Conservation (phyloP, 1,284 basidiomycete genomes). For the Neolentinus lepideus region DNA sequence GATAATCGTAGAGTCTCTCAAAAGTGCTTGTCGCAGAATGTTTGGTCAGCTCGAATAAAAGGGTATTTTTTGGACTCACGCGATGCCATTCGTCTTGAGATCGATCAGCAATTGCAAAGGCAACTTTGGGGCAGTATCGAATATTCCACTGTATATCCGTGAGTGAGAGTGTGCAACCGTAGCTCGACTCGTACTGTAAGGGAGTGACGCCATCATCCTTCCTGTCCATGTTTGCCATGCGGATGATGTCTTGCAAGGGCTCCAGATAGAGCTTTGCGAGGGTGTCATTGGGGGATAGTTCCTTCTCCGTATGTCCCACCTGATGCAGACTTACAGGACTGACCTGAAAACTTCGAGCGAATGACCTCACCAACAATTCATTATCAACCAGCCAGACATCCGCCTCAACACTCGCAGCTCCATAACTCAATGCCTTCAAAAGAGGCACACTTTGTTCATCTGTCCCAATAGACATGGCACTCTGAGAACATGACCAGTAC, state of each 20-base stretch:
- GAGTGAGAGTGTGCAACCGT: constrained; percentile 1
- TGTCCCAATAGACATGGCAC: constrained; percentile 7
- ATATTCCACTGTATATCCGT: constrained; percentile 25
- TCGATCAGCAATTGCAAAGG: constrained; percentile 35
- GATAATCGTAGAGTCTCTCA: constrained; percentile 26
- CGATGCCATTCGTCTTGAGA: constrained; percentile 33
- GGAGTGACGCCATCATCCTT: constrained; percentile 22
- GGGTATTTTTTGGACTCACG: constrained; percentile 17
- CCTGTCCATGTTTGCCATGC: constrained; percentile 17
- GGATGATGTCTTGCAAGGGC: constrained; percentile 10
- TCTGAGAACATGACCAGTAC: not conserved
- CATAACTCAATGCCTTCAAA: constrained; percentile 31
- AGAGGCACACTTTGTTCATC: constrained; percentile 37
- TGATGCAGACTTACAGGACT: not conserved
- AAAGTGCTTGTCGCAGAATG: constrained; percentile 22
- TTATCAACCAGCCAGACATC: constrained; percentile 34
- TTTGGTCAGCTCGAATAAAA: not conserved
- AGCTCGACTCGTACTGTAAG: constrained; percentile 17
- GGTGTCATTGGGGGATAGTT: not conserved
- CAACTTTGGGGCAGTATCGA: constrained; percentile 27
- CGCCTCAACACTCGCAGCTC: constrained; percentile 35
- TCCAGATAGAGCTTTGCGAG: constrained; percentile 1
- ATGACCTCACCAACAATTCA: constrained; percentile 23
- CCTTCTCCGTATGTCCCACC: constrained; percentile 1
- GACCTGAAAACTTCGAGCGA: not conserved